Conservation (phyloP, 176 grass and related monocot genomes). For the Carex cristatella region DNA sequence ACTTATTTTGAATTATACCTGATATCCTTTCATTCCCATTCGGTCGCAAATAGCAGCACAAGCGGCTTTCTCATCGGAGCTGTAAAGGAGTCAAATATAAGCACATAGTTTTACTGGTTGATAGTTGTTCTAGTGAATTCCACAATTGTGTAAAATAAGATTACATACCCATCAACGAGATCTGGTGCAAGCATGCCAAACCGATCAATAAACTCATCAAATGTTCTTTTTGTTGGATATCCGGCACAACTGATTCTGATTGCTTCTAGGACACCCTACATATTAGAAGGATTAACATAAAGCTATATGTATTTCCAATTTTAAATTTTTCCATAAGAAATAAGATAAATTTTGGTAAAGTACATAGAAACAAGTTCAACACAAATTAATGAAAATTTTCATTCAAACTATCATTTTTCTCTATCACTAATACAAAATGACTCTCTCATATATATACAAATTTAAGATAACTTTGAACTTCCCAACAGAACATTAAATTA, state of each 20-base stretch:
- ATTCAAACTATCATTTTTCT: no score
- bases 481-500: no score
- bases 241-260: constrained; percentile 95
- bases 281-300: background rate
- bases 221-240: constrained; percentile 91
- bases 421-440: no score
- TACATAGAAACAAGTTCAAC: no score
- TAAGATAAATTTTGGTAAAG: background rate
- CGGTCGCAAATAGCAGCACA: constrained; percentile 76
- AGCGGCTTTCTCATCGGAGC: constrained; percentile 67
- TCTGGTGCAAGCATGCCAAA: constrained; percentile 86
- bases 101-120: background rate
- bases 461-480: background rate
- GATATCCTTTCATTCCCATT: constrained; percentile 92
- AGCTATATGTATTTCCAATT: background rate
- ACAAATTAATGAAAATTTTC: no score
- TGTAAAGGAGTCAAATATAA: constrained; percentile 31
- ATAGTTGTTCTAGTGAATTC: constrained; percentile 6
- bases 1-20: constrained; percentile 38
- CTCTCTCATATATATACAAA: no score
- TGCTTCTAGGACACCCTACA: constrained; percentile 90
- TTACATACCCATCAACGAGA: constrained; percentile 60
- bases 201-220: constrained; percentile 88
- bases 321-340: background rate
- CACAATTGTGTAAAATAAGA: constrained; percentile 15